A percentile compares a stretch with the other conserved stretches of the same genome.
phyloP scores from a whole-genome alignment of 306 rosid genomes.

The Lupinus albus region DNA sequence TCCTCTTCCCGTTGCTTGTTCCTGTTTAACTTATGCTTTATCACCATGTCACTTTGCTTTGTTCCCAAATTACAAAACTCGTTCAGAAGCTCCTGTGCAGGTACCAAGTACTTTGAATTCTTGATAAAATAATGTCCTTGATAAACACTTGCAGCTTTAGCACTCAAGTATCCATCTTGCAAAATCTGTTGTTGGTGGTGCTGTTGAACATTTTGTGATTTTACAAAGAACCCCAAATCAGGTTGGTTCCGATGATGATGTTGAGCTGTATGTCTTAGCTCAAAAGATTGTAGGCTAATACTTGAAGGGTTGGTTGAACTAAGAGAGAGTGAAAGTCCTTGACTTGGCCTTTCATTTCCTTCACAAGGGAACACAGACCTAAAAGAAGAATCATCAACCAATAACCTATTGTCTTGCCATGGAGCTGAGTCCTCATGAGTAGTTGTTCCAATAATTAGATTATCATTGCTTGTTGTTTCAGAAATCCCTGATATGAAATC shows the following conservation, averaged over 20 bases:
- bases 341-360: slow-evolving; percentile 79
- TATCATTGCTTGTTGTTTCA: slow-evolving; percentile 53
- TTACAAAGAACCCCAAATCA: slow-evolving; percentile 45
- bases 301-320: slow-evolving; percentile 68
- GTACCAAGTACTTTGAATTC: slow-evolving; percentile 65
- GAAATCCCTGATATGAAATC: slow-evolving; percentile 57
- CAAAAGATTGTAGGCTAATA: slow-evolving; percentile 74
- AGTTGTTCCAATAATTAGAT: slow-evolving; percentile 48
- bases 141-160: slow-evolving; percentile 38
- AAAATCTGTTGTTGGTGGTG: slow-evolving; percentile 38
- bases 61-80: slow-evolving; percentile 84
- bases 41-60: slow-evolving; percentile 44
- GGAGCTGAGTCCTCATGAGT: slow-evolving; percentile 40
- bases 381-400: slow-evolving; percentile 71
- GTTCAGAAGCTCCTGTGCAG: slow-evolving; percentile 74
- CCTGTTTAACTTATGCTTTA: slow-evolving; percentile 53
- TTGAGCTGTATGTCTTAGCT: slow-evolving; percentile 56
- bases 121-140: slow-evolving; percentile 56
- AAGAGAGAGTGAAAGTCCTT: slow-evolving; percentile 87
- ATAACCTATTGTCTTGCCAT: slow-evolving; percentile 60
- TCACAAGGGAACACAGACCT: slow-evolving; percentile 81
- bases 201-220: slow-evolving; percentile 29
- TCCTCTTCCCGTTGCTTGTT: slow-evolving; percentile 61
- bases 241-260: slow-evolving; percentile 34
- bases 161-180: slow-evolving; percentile 42